Conservation (phyloP, 352 stramenopile species). For the Elongisporangium prolatum region DNA sequence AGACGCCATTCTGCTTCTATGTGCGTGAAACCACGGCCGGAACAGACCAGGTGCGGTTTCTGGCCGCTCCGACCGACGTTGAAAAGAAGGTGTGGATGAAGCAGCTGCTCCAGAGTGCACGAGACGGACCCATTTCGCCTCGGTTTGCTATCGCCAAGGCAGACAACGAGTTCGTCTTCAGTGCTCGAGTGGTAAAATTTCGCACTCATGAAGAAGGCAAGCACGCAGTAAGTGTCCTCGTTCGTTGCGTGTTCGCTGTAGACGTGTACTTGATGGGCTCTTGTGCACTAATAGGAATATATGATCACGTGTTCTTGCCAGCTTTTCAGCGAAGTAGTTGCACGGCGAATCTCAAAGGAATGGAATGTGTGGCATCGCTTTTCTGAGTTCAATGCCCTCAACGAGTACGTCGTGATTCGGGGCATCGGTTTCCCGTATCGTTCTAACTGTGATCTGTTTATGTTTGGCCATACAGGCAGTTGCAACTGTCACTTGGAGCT, state of each 20-base stretch:
- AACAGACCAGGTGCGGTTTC: conserved; percentile 32
- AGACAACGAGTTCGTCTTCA: conserved; percentile 38
- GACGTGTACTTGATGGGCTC: not conserved
- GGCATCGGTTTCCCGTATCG: not conserved
- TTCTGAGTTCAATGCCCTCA: conserved; percentile 53
- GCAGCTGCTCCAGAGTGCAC: conserved; percentile 29
- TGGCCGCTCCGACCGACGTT: conserved; percentile 29
- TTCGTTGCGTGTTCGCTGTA: not conserved
- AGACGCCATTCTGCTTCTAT: conserved; percentile 58
- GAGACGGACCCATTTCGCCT: conserved; percentile 36
- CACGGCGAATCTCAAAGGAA: conserved; percentile 43
- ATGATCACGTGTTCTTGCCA: conserved; percentile 56
- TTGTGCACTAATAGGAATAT: conserved; percentile 35
- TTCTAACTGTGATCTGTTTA: not conserved
- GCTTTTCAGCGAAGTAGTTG: conserved; percentile 42
- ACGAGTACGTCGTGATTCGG: conserved; percentile 25
- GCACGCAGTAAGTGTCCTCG: conserved; percentile 28
- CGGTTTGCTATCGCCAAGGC: conserved; percentile 26
- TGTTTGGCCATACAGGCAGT: conserved; percentile 13
- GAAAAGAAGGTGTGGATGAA: conserved; percentile 59
- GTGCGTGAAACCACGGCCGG: conserved; percentile 31
- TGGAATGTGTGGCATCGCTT: conserved; percentile 67
- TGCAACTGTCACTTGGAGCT: conserved; percentile 38
- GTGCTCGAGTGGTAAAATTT: conserved; percentile 34
- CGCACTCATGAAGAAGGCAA: conserved; percentile 34